A percentile compares a stretch with the other conserved stretches of the same genome.
Conservation (phyloP, 1,284 basidiomycete genomes). For the Macrocybe sp. region DNA sequence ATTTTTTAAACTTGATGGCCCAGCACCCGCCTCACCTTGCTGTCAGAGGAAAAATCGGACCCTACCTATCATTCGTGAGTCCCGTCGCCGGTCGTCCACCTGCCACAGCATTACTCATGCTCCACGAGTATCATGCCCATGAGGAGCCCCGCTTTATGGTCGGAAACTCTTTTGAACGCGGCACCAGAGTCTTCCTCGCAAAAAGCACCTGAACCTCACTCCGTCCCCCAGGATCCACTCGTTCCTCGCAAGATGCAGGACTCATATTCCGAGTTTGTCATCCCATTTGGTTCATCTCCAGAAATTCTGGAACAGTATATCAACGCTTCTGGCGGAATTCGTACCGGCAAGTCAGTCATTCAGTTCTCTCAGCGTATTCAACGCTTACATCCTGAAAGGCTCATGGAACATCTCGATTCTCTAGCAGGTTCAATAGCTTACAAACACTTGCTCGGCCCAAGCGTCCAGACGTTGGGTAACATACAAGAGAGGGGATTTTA, state of each 20-base stretch:
- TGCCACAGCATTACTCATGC: slow-evolving; percentile 15
- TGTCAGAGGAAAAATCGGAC: slow-evolving; percentile 45
- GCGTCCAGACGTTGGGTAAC: slow-evolving; percentile 45
- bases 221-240: slow-evolving; percentile 17
- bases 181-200: slow-evolving; percentile 13
- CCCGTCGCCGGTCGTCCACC: not conserved
- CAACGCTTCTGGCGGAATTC: slow-evolving; percentile 64
- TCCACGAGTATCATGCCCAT: slow-evolving; percentile 40
- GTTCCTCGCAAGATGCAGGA: slow-evolving; percentile 59
- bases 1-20: not conserved
- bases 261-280: slow-evolving; percentile 60
- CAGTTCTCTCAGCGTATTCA: not conserved
- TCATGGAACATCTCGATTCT: slow-evolving; percentile 78
- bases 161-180: slow-evolving; percentile 45
- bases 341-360: slow-evolving; percentile 51
- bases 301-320: slow-evolving; percentile 61
- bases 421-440: slow-evolving; percentile 81
- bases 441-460: slow-evolving; percentile 71
- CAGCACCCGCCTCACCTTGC: not conserved
- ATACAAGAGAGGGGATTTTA: slow-evolving; percentile 67
- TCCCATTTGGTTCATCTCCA: slow-evolving; percentile 58
- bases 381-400: slow-evolving; percentile 18
- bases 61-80: slow-evolving; percentile 46
- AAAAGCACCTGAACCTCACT: slow-evolving; percentile 1
- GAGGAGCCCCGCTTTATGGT: slow-evolving; percentile 48